Percentiles rank a stretch among this genome's conserved stretches.
Conservation (phyloP, 2,329 filamentous ascomycete genomes). For the Berkeleyomyces basicola region DNA sequence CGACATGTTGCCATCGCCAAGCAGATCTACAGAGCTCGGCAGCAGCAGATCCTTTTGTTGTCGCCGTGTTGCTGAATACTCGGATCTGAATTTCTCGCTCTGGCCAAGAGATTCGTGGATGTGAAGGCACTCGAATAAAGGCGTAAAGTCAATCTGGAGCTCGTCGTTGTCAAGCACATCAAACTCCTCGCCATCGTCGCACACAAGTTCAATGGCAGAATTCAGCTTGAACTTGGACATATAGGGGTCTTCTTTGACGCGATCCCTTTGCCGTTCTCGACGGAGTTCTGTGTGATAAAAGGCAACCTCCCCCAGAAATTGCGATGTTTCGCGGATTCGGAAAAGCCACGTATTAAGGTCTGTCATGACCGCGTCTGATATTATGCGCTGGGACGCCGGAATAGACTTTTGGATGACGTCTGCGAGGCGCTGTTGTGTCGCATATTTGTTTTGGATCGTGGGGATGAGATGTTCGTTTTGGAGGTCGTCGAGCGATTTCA, state of each 20-base stretch:
- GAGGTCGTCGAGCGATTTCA: constrained; percentile 85
- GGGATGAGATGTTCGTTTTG: constrained; percentile 82
- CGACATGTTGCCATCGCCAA: constrained; percentile 68
- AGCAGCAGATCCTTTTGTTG: constrained; percentile 84
- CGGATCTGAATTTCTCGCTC: constrained; percentile 73
- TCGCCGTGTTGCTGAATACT: constrained; percentile 82
- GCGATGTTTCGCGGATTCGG: constrained; percentile 85
- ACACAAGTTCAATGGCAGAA: constrained; percentile 86
- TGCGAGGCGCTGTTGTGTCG: constrained; percentile 86
- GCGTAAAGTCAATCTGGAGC: constrained; percentile 83
- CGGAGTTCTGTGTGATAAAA: constrained; percentile 92
- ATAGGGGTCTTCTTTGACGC: constrained; percentile 58
- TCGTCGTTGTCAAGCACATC: constrained; percentile 93
- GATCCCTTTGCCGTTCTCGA: constrained; percentile 64
- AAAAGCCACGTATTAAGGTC: constrained; percentile 96
- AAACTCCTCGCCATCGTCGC: constrained; percentile 89
- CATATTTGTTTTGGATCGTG: constrained; percentile 61
- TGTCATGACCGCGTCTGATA: constrained; percentile 91
- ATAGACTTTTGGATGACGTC: constrained; percentile 94
- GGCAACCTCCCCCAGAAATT: constrained; percentile 87
- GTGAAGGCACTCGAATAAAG: constrained; percentile 85
- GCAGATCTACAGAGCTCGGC: constrained; percentile 56
- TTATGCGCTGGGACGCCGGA: constrained; percentile 77
- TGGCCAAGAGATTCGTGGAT: constrained; percentile 92
- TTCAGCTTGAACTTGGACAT: constrained; percentile 79